Evolutionary conservation across 208 protist species (phyloP).

Genomic region (Acanthamoeba castellanii): DNA sequence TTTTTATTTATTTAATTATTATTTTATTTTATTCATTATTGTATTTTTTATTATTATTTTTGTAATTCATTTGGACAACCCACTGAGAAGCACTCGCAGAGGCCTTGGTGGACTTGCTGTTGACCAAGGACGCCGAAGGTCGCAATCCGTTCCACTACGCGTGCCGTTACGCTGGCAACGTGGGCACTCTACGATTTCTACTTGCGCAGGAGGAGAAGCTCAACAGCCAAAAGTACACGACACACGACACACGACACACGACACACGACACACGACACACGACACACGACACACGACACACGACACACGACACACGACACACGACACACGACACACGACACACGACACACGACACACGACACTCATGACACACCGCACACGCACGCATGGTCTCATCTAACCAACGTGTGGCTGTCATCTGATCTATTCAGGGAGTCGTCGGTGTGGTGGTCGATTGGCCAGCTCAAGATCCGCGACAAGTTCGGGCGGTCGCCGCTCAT

Average conservation of each 20-base stretch:
- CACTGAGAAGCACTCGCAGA: background rate
- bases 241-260: too few species aligned
- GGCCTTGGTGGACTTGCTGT: background rate
- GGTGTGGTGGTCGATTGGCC: background rate
- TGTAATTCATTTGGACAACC: background rate
- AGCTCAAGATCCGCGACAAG: background rate
- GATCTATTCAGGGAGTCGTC: background rate
- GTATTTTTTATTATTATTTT: too few species aligned
- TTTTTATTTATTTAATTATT: too few species aligned
- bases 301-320: too few species aligned
- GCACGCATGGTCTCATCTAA: too few species aligned
- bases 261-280: too few species aligned
- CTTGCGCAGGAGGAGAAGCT: background rate
- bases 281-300: too few species aligned
- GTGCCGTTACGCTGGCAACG: background rate
- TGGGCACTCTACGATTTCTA: background rate
- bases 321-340: too few species aligned
- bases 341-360: too few species aligned
- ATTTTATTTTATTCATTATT: too few species aligned
- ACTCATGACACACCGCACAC: too few species aligned
- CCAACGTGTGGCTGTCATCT: too few species aligned
- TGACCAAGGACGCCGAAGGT: slow-evolving; percentile 2
- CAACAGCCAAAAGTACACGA: slow-evolving; percentile 1
- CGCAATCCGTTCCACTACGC: slow-evolving; percentile 23
- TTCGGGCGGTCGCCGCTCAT: slow-evolving; percentile 14